Conservation (phyloP, 1,284 basidiomycete species). For the Flammula alnicola region DNA sequence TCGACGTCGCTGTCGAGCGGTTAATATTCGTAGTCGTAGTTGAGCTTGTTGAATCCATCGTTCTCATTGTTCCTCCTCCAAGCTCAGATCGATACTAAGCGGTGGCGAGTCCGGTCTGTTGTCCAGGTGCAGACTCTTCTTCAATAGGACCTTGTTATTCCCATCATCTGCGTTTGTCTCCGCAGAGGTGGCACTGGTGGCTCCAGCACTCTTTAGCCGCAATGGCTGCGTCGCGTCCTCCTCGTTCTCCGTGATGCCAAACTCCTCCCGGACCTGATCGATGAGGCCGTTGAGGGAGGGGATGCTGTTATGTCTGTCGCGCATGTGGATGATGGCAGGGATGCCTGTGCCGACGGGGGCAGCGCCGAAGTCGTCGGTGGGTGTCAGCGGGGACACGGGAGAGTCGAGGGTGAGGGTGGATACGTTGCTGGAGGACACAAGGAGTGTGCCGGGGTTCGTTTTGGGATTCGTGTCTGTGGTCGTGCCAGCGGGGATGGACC, state of each 20-base stretch:
- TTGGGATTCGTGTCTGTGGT: background rate
- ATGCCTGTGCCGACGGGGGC: slow-evolving; percentile 17
- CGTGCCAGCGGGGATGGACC: slow-evolving; percentile 2
- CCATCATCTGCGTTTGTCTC: too few species aligned
- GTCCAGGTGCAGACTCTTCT: too few species aligned
- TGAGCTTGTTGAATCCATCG: too few species aligned
- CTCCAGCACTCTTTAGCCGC: slow-evolving; percentile 13
- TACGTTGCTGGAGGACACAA: slow-evolving; percentile 24
- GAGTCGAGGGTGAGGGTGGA: slow-evolving; percentile 26
- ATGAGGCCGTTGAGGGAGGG: slow-evolving; percentile 12
- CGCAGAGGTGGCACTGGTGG: too few species aligned
- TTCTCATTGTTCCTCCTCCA: too few species aligned
- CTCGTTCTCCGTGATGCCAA: slow-evolving; percentile 8
- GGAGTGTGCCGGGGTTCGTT: slow-evolving; percentile 16
- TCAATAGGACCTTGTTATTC: too few species aligned
- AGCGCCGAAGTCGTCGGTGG: slow-evolving; percentile 31
- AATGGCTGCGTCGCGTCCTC: slow-evolving; percentile 10
- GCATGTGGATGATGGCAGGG: slow-evolving; percentile 4
- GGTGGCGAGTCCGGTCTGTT: too few species aligned
- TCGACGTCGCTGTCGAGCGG: slow-evolving; percentile 10
- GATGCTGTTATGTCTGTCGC: slow-evolving; percentile 10
- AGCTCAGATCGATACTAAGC: too few species aligned
- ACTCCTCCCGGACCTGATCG: slow-evolving; percentile 14
- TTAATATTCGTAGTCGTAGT: too few species aligned
- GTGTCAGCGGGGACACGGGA: slow-evolving; percentile 17